Conservation (phyloP, 1,284 basidiomycete genomes). For the Leucoagaricus sp. region DNA sequence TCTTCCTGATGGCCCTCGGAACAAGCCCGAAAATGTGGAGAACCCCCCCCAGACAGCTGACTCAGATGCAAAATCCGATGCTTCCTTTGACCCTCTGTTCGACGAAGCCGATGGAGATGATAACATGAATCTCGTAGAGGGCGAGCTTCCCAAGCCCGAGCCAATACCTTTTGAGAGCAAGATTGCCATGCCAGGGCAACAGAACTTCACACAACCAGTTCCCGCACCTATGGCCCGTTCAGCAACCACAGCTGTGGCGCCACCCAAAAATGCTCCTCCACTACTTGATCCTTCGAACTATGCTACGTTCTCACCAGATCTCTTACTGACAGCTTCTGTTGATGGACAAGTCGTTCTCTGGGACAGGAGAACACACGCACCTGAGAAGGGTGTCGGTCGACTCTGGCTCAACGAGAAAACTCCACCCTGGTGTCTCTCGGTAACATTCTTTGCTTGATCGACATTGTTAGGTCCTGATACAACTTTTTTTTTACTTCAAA, state of each 20-base stretch:
- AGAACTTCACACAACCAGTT: conserved; percentile 10
- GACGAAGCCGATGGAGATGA: conserved; percentile 58
- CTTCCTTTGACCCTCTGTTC: conserved; percentile 79
- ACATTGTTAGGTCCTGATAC: conserved; percentile 6
- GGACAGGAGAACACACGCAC: conserved; percentile 76
- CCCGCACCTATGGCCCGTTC: conserved; percentile 20
- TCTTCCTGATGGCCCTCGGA: neutral
- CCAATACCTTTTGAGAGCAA: conserved; percentile 20
- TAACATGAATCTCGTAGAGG: conserved; percentile 5
- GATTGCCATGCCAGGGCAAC: conserved; percentile 25
- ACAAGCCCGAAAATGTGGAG: conserved; percentile 4
- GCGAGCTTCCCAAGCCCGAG: conserved; percentile 12
- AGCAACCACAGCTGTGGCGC: conserved; percentile 38
- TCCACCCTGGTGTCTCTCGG: conserved; percentile 95
- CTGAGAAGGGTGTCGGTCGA: conserved; percentile 76
- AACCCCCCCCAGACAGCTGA: conserved; percentile 30
- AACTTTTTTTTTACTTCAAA: neutral
- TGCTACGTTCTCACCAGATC: conserved; percentile 74
- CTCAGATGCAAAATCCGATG: conserved; percentile 70
- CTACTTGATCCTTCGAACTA: conserved; percentile 65
- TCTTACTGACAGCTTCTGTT: conserved; percentile 88
- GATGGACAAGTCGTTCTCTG: conserved; percentile 94
- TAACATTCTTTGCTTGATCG: conserved; percentile 37
- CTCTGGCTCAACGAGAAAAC: conserved; percentile 88
- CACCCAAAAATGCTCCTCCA: conserved; percentile 73